Base-by-base conservation (phyloP, 164 flowering plant genomes). In the Aristolochia contorta region DNA sequence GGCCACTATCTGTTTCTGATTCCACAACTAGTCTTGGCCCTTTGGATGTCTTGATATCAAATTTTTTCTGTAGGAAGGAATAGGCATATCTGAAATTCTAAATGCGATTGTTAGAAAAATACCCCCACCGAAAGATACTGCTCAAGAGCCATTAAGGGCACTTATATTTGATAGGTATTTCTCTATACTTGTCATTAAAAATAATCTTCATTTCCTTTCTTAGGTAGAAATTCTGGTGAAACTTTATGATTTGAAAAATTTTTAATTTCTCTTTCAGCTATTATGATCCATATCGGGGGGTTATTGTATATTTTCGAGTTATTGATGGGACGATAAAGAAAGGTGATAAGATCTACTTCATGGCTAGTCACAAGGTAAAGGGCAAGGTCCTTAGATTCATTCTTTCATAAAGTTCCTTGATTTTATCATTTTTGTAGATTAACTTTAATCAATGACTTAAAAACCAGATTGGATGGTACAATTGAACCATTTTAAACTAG, bases 251-350 rank as follows among this genome's bases (percentile, higher is more conserved):
- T 37, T 10, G 9, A 8, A 37, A 7, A 6, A 7, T 6, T 6
- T 37, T 37, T 22, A 6, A 22, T 23, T 56, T 24, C 56, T 57
- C 73, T 6, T 79, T 75, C 93, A 92, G 98, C 74, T 93, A 93
- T 71, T 93, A 84, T 76, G 98, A 93, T 81, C 78, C 97, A 51
- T 93, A 89, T 67, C 82, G 98, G 32, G 97, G 98, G 27, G 97
- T 93, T 51, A 79, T 93, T 65, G 98, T 83, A 60, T 93, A 93
- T 73, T 93, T 93, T 60, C 96, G 98, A 61, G 80, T 93, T 14
- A 76, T 87, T 68, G 98, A 89, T 79, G 98, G 98, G 65, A 75
- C 77, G 43, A 68, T 93, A 53, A 89, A 71, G 80, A 93, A 82
- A 79, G 97, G 97, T 21, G 98, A 93, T 76, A 69, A 84, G 54